Percentiles rank a stretch among this genome's conserved stretches.
Conservation (phyloP, 2,329 filamentous ascomycete species). For the Neurospora sp. region DNA sequence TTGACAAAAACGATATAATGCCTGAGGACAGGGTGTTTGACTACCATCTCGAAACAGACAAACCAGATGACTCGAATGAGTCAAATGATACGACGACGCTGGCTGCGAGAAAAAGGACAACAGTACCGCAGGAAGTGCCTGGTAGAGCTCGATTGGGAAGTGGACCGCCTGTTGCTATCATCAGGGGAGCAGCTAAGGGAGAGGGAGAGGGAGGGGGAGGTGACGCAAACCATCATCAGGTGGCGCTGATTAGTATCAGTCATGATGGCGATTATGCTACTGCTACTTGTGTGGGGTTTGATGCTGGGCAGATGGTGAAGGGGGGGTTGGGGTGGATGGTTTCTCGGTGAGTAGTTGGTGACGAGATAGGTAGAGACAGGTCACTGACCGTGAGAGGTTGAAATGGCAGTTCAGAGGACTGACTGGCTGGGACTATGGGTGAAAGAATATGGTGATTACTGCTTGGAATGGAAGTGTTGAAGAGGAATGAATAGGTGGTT, state of each 20-base stretch:
- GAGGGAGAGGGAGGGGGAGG: constrained; percentile 11
- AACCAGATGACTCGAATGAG: not conserved
- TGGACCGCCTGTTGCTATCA: constrained; percentile 35
- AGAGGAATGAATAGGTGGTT: too few relatives aligned
- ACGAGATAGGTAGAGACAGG: too few relatives aligned
- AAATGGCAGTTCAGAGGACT: not conserved
- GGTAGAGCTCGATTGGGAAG: constrained; percentile 14
- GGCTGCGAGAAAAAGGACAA: constrained; percentile 8
- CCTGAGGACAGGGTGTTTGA: not conserved
- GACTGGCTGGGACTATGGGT: not conserved
- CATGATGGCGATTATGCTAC: constrained; percentile 79
- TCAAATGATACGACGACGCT: not conserved
- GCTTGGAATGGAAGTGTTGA: too few relatives aligned
- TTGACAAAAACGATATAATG: not conserved
- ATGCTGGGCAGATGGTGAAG: constrained; percentile 1
- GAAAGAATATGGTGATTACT: too few relatives aligned
- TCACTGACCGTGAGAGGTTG: too few relatives aligned
- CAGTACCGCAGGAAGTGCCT: constrained; percentile 10
- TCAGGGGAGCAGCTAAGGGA: constrained; percentile 21
- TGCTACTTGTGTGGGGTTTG: constrained; percentile 50
- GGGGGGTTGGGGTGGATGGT: not conserved
- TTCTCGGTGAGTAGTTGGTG: not conserved
- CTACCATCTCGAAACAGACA: not conserved
- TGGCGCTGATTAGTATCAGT: constrained; percentile 69
- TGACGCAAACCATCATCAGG: constrained; percentile 34